phyloP scores from a whole-genome alignment of 495 filamentous ascomycete genomes.

The Friedmanniomyces endolithicus region DNA sequence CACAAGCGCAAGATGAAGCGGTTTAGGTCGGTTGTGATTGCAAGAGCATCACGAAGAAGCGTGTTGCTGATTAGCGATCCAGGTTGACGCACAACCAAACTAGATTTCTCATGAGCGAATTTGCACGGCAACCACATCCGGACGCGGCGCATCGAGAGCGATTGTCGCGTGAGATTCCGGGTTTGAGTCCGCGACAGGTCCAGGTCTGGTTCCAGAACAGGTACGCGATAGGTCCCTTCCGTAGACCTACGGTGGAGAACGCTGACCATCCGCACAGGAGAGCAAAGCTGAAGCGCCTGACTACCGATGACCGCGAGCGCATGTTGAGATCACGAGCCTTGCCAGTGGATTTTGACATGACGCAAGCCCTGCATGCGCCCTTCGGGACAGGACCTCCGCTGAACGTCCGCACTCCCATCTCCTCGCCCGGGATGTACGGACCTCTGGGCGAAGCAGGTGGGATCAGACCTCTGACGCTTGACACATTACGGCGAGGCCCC shows the following conservation, averaged over 20 bases:
- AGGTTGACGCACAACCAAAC: conserved; percentile 97
- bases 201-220: conserved; percentile 99
- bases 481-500: conserved; percentile 41
- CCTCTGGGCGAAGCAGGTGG: conserved; percentile 33
- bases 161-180: conserved; percentile 82
- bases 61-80: background rate
- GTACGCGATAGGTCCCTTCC: conserved; percentile 37
- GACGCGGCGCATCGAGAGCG: conserved; percentile 87
- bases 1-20: conserved; percentile 93
- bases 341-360: conserved; percentile 84
- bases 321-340: conserved; percentile 89
- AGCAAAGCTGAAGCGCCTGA: conserved; percentile 90
- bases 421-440: conserved; percentile 40
- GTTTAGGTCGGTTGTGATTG: conserved; percentile 78
- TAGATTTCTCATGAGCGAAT: conserved; percentile 93
- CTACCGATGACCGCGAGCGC: conserved; percentile 81
- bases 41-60: background rate
- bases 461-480: conserved; percentile 50
- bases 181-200: conserved; percentile 83
- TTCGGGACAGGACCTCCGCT: conserved; percentile 35
- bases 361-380: conserved; percentile 78
- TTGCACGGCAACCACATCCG: conserved; percentile 87
- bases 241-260: background rate
- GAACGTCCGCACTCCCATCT: conserved; percentile 40
- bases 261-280: conserved; percentile 41